Evolutionary conservation across 345 rosid species (phyloP).

Genomic region (Eucalyptus cloeziana): DNA sequence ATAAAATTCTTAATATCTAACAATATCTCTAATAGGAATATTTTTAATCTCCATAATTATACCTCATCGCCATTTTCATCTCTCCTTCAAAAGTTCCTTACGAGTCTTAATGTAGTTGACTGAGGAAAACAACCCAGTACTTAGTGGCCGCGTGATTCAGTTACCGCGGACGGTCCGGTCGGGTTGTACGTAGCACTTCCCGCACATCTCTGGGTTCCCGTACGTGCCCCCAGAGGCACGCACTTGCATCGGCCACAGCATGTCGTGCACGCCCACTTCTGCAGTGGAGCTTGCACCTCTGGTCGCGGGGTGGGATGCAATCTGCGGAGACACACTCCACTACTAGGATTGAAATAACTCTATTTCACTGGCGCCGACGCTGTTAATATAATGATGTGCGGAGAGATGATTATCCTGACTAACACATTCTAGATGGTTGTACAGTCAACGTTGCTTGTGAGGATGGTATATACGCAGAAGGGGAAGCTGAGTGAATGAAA

Average conservation of each 20-base stretch:
- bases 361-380: neutral
- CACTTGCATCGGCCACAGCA: conserved; percentile 88
- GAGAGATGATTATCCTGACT: neutral
- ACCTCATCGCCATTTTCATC: neutral
- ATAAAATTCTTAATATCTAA: too few relatives aligned
- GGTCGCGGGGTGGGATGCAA: conserved; percentile 59
- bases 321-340: conserved; percentile 15
- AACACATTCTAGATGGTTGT: neutral
- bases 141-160: conserved; percentile 56
- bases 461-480: neutral
- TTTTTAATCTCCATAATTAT: too few relatives aligned
- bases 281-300: conserved; percentile 60
- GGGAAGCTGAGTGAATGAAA: neutral
- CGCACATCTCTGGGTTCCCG: conserved; percentile 75
- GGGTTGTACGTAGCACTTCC: conserved; percentile 51
- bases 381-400: neutral
- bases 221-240: conserved; percentile 80
- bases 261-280: conserved; percentile 69
- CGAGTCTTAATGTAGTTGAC: neutral
- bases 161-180: conserved; percentile 55
- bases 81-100: neutral
- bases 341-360: neutral
- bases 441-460: neutral
- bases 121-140: neutral
- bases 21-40: too few relatives aligned